Base-by-base conservation (phyloP, 768 basidiomycete species). In the Tubosaeta sp. region DNA sequence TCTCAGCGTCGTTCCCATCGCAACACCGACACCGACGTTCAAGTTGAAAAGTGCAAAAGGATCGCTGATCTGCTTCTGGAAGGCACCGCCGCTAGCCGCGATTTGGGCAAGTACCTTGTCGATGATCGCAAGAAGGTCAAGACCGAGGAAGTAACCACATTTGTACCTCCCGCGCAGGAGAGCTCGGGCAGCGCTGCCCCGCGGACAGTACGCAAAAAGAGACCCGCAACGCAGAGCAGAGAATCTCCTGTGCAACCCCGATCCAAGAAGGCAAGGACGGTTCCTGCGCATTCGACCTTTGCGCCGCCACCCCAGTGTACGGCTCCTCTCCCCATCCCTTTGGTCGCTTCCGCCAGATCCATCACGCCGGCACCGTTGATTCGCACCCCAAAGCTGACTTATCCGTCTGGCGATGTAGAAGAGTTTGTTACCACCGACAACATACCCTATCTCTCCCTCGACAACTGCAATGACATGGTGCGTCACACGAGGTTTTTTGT, bases 31-130 rank as follows among this genome's bases (percentile, higher is more conserved):
- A 62, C 59, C 16, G 75, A 76, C 38, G 63, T 61, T 13, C 75
- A 76, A 41, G 64, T 61, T 47, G 71, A 64, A 48, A 73, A 70
- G 44, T 79, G 74, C 53, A 65, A 69, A 50, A 62, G 58, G 36
- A 56, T 76, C 9, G 73, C 73, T 5, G 56, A 66, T 18, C 58
- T 76, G 14, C 51, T 74, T 27, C 56, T 69, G 58, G 55, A 63
- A 30, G 73, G 73, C 22, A 49, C 67, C 49, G 58, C 68, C 49
- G 58, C 68, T n/a, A 65, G 67, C 46, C 57, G 59, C 48, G 69
- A 69, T 25, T 50, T 63, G 24, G 57, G 59, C 44, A 62, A 58
- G 44, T 58, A 56, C 39, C 51, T 65, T 1, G 57, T 52, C 1
- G 57, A 63, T 3, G 52, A 22, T 19, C 52, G 30, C 34, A 45